Percentiles rank a stretch among this genome's conserved stretches.
Evolutionary conservation across 768 basidiomycete species (phyloP).

Genomic region (Auricularia cornea): DNA sequence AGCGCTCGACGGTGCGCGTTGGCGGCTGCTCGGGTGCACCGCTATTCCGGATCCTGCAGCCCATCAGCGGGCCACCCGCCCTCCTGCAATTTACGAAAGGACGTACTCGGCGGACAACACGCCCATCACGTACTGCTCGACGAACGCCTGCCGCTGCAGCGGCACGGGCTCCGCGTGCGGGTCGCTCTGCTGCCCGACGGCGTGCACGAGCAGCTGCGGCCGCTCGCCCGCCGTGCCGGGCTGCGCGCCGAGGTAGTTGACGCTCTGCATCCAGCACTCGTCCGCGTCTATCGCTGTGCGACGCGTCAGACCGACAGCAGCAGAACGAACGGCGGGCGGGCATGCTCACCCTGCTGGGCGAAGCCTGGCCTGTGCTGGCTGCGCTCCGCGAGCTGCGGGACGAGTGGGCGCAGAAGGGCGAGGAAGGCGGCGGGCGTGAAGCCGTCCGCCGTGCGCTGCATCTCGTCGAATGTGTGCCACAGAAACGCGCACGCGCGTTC

Average conservation of each 20-base stretch:
- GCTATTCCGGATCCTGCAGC: slow-evolving; percentile 60
- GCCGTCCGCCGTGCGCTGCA: slow-evolving; percentile 68
- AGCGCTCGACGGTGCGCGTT: slow-evolving; percentile 54
- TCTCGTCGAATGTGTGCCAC: slow-evolving; percentile 59
- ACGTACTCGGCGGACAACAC: slow-evolving; percentile 64
- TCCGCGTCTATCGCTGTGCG: slow-evolving; percentile 57
- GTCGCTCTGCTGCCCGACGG: too few species aligned
- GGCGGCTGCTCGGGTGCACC: slow-evolving; percentile 76
- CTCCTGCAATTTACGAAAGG: not conserved
- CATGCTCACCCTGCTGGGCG: slow-evolving; percentile 75
- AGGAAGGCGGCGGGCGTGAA: slow-evolving; percentile 68
- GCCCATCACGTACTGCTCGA: slow-evolving; percentile 76
- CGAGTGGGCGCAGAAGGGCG: slow-evolving; percentile 54
- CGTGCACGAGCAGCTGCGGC: slow-evolving; percentile 4
- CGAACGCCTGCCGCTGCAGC: slow-evolving; percentile 44
- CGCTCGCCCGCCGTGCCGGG: slow-evolving; percentile 34
- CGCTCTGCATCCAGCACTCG: slow-evolving; percentile 75
- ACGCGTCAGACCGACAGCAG: not conserved
- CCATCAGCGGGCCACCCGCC: not conserved
- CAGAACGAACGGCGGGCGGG: not conserved
- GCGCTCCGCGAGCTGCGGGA: slow-evolving; percentile 87
- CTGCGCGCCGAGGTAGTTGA: slow-evolving; percentile 64
- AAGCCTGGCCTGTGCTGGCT: slow-evolving; percentile 45
- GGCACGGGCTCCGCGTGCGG: too few species aligned
- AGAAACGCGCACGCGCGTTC: slow-evolving; percentile 35